Base-by-base conservation (phyloP, 2,329 filamentous ascomycete genomes). In the Diaporthe ampelina region DNA sequence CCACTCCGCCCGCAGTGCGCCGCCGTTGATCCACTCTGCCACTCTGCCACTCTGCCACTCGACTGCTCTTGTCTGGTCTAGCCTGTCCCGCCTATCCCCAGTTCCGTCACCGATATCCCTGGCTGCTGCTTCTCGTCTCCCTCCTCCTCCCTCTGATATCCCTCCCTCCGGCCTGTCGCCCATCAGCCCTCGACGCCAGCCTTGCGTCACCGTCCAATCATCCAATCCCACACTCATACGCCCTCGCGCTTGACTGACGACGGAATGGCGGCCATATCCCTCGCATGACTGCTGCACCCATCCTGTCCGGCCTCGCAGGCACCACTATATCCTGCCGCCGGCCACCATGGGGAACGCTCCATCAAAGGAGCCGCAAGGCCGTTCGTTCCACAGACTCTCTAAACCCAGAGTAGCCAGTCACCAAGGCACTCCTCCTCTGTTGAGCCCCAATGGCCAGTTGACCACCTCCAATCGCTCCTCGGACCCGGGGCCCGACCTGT, bases 261-360 rank as follows among this genome's bases (percentile, higher is more conserved):
- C 74, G 72, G 61, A 48, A 76, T 76, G 74, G 72, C 72, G 74
- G 45, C 67, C 52, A 72, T 56, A 58, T 26, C 32, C 32, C 50
- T 70, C 61, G 58, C 68, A 74, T 76, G 74, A 76, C 26, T 59
- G 29, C 57, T 43, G 54, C 57, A 74, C 67, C 68, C 50, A 24
- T 65, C 40, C 61, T 65, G 68, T 37, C 63, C 69, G 68, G 45
- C 56, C 59, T 57, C 74, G n/a, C 52, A 56, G 72, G 56, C 61
- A 59, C 35, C 29, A 43, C 21, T 54, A 29, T 45, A 35, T 54
- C 48, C 29, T 68, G 70, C 65, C 69, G 58, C 32, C 50, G 54
- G 45, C 68, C 59, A 73, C 52, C 69, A 76, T 76, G 75, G 75
- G 75, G 19, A 76, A 76, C 65, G 40, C 67, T 26, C 75, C 75